Evolutionary conservation across 176 grass and related monocot species (phyloP).

Genomic region (Ensete ventricosum): DNA sequence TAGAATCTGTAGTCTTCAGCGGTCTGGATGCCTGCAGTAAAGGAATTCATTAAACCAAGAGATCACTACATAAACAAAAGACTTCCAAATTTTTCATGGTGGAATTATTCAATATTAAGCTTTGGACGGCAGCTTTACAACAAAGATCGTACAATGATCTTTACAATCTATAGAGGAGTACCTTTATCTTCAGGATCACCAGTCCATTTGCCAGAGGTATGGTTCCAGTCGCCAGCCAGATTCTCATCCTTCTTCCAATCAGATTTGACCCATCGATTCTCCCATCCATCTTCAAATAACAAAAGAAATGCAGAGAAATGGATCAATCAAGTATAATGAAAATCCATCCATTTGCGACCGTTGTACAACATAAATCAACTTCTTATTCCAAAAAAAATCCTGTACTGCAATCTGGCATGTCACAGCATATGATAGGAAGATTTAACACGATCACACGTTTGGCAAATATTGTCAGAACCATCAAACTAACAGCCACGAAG

Average conservation of each 20-base stretch:
- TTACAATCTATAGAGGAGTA: not conserved
- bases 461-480: not conserved
- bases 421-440: not conserved
- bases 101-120: not conserved
- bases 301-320: not conserved
- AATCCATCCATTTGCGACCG: no score
- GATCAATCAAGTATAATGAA: not conserved
- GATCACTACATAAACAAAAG: no score
- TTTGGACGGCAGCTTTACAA: not conserved
- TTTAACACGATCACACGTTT: not conserved
- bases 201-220: constrained; percentile 78
- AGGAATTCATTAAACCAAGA: not conserved
- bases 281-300: constrained; percentile 48
- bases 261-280: constrained; percentile 68
- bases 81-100: not conserved
- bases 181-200: constrained; percentile 77
- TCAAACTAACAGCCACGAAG: not conserved
- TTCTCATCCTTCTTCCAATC: constrained; percentile 84
- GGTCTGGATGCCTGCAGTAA: constrained; percentile 62
- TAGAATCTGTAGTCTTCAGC: constrained; percentile 85
- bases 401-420: no score
- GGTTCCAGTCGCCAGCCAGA: constrained; percentile 56
- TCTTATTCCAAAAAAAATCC: no score
- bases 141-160: not conserved
- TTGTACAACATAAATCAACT: no score